Percentiles rank a stretch among this genome's conserved stretches.
These are phyloP conservation scores for Trichosporon asahii DNA, from an alignment of 1,284 basidiomycete species.

Conservation along the genomic window DNA sequence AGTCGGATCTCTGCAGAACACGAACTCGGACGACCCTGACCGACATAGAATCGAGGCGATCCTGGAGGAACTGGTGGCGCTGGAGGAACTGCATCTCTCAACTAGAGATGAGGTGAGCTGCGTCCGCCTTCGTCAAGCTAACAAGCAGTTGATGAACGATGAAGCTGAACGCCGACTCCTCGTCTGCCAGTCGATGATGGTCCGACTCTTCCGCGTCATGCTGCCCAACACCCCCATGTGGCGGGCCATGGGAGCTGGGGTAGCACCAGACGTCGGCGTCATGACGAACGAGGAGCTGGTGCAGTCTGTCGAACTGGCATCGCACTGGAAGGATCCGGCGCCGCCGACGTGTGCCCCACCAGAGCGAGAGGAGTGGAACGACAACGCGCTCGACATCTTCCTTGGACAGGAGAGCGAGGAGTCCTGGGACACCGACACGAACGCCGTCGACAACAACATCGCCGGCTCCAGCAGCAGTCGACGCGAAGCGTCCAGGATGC, in stretches of 20 bases:
- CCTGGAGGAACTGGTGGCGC: background rate
- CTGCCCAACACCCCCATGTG: background rate
- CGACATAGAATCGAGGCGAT: background rate
- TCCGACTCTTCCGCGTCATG: background rate
- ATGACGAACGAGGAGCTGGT: background rate
- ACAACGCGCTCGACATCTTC: background rate
- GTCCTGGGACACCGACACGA: background rate
- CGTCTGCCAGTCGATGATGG: background rate
- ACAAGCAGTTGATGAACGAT: background rate
- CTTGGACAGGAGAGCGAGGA: background rate
- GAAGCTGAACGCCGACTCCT: background rate
- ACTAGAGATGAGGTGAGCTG: background rate
- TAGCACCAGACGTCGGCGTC: background rate
- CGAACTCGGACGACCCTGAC: background rate
- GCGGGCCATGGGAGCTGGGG: background rate
- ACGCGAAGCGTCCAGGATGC: background rate
- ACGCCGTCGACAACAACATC: background rate
- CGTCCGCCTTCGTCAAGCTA: background rate
- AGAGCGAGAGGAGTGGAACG: background rate
- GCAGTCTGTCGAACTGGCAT: background rate
- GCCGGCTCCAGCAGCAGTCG: background rate
- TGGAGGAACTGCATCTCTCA: background rate
- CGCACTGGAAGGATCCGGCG: background rate
- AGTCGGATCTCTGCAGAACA: background rate
- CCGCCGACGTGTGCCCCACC: background rate